These are phyloP conservation scores for Ampelocalamus luodianensis DNA, from an alignment of 176 grass and related monocot genomes.

Conservation along the genomic window DNA sequence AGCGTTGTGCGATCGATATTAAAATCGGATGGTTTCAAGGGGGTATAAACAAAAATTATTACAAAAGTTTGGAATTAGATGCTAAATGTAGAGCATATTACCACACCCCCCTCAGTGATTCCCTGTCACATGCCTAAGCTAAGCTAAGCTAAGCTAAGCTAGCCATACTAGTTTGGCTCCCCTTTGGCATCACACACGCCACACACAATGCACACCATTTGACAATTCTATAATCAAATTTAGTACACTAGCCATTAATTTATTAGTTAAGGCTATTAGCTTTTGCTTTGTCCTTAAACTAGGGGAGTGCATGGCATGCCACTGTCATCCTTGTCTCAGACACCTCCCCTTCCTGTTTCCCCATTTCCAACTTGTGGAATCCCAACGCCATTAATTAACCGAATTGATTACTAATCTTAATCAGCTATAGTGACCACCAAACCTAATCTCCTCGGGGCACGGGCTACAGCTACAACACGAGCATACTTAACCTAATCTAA, in stretches of 20 bases:
- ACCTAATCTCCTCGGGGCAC: conserved; percentile 55
- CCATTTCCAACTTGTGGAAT: conserved; percentile 68
- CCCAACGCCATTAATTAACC: conserved; percentile 41
- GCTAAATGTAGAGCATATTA: conserved; percentile 35
- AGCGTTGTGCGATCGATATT: background rate
- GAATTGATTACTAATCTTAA: background rate
- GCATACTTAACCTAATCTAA: background rate
- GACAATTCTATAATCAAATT: background rate
- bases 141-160: background rate
- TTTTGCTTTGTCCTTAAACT: conserved; percentile 45
- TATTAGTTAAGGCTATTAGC: conserved; percentile 16
- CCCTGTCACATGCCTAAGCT: conserved; percentile 62
- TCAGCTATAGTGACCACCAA: conserved; percentile 27
- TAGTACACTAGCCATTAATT: background rate
- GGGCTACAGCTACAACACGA: background rate
- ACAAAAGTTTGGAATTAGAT: conserved; percentile 37
- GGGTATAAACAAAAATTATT: background rate
- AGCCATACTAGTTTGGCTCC: background rate
- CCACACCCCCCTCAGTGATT: conserved; percentile 47
- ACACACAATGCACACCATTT: conserved; percentile 3
- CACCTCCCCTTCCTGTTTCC: conserved; percentile 77
- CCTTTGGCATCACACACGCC: conserved; percentile 45
- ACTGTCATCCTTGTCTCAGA: conserved; percentile 67
- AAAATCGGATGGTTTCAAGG: background rate
- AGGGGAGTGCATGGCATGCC: background rate